These are phyloP conservation scores for Zasmidium angulare DNA, from an alignment of 2,329 filamentous ascomycete genomes.

Conservation along the genomic window DNA sequence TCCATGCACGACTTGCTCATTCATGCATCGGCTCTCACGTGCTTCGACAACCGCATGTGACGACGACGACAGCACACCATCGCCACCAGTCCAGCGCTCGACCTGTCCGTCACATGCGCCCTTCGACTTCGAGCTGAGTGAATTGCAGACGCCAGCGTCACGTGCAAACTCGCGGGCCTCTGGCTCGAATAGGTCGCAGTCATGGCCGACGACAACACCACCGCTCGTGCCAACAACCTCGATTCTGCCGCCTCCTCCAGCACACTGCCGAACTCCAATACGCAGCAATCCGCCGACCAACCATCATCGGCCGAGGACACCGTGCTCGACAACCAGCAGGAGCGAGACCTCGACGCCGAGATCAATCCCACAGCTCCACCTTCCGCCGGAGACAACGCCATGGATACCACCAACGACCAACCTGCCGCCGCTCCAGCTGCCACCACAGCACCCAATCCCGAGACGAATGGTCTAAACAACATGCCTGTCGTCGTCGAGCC, in stretches of 20 bases:
- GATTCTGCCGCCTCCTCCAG: constrained; percentile 1
- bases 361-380: constrained; percentile 26
- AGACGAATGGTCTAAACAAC: constrained; percentile 67
- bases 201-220: constrained; percentile 20
- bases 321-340: constrained; percentile 37
- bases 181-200: constrained; percentile 11
- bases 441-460: constrained; percentile 66
- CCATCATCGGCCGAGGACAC: constrained; percentile 28
- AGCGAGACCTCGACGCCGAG: constrained; percentile 41
- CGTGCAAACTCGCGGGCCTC: constrained; percentile 12
- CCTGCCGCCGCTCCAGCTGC: constrained; percentile 48
- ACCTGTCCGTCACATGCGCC: constrained; percentile 5
- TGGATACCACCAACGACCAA: constrained; percentile 41
- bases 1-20: neutral
- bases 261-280: constrained; percentile 3
- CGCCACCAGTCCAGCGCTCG: neutral
- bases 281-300: constrained; percentile 7
- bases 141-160: constrained; percentile 9
- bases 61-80: neutral
- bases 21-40: neutral
- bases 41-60: neutral
- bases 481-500: constrained; percentile 44
- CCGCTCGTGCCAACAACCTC: constrained; percentile 8
- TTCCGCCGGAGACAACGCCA: constrained; percentile 19
- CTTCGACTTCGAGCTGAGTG: constrained; percentile 16